These are phyloP conservation scores for Bruguiera hainesii DNA, from an alignment of 441 rosid genomes.

Conservation along the genomic window DNA sequence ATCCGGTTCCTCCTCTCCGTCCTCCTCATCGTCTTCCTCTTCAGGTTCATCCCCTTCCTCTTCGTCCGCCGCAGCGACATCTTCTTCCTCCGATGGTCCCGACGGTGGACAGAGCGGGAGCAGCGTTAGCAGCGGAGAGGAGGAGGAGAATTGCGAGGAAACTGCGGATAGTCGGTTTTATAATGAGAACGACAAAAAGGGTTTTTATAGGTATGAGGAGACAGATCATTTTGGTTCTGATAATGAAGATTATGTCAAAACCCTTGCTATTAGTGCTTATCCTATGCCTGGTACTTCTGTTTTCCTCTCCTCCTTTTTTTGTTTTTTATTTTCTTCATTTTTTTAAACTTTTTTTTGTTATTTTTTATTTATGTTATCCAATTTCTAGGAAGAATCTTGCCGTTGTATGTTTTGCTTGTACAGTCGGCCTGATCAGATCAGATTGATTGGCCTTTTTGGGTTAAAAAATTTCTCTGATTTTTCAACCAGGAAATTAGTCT, in stretches of 20 bases:
- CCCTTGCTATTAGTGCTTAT: constrained; percentile 49
- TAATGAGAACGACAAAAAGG: constrained; percentile 21
- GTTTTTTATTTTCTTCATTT: too few relatives aligned
- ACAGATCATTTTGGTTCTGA: constrained; percentile 77
- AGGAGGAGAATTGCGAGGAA: constrained; percentile 46
- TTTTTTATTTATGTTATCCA: too few relatives aligned
- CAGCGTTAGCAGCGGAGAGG: constrained; percentile 50
- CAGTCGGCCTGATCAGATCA: too few relatives aligned
- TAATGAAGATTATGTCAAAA: constrained; percentile 77
- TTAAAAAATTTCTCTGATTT: too few relatives aligned
- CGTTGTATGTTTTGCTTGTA: too few relatives aligned
- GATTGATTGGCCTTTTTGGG: too few relatives aligned
- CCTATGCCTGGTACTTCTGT: constrained; percentile 51
- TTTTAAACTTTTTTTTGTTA: too few relatives aligned
- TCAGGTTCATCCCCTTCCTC: too few relatives aligned
- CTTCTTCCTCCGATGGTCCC: constrained; percentile 44
- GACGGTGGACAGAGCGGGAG: constrained; percentile 43
- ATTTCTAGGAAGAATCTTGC: too few relatives aligned
- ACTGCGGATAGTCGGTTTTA: constrained; percentile 24
- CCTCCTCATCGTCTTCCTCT: constrained; percentile 35
- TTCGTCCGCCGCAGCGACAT: too few relatives aligned
- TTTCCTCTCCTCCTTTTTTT: too few relatives aligned
- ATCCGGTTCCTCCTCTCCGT: constrained; percentile 7
- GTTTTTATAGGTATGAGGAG: constrained; percentile 37
- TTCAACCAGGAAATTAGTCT: too few relatives aligned